phyloP scores from a whole-genome alignment of 352 stramenopile genomes.

The Globisporangium emineosum region DNA sequence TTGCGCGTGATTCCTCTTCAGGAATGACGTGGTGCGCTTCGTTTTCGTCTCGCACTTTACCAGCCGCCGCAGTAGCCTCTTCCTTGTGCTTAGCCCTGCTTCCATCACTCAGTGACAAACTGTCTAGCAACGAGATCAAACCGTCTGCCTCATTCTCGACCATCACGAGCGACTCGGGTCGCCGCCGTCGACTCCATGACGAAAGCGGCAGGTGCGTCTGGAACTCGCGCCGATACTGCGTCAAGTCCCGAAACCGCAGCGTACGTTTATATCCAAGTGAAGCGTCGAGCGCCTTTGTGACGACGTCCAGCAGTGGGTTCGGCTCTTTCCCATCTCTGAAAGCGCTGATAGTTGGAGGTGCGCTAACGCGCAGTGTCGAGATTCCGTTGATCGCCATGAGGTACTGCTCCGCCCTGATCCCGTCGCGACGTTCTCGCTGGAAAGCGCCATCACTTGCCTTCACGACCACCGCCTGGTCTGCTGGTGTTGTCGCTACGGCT shows the following conservation, averaged over 20 bases:
- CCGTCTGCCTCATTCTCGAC: background rate
- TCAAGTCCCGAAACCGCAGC: conserved; percentile 32
- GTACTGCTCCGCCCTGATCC: conserved; percentile 29
- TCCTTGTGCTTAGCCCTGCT: background rate
- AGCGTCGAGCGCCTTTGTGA: conserved; percentile 21
- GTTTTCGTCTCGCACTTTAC: too few species aligned
- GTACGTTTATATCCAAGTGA: conserved; percentile 11
- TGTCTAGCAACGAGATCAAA: background rate
- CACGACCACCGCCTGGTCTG: background rate
- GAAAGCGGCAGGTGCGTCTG: conserved; percentile 30
- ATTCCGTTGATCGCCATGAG: conserved; percentile 42
- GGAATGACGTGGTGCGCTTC: background rate
- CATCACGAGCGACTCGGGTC: background rate
- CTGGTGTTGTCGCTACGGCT: background rate
- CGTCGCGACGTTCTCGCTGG: conserved; percentile 20
- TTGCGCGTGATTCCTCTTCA: background rate
- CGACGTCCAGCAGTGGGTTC: conserved; percentile 11
- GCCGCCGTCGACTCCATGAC: conserved; percentile 26
- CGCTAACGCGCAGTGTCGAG: conserved; percentile 29
- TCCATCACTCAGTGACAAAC: background rate
- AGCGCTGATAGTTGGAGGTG: background rate
- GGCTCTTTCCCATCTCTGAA: background rate
- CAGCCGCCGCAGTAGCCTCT: too few species aligned
- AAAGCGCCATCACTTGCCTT: background rate
- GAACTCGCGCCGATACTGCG: conserved; percentile 32